Conservation (phyloP, 116 monocot species). For the Cymodocea nodosa region DNA sequence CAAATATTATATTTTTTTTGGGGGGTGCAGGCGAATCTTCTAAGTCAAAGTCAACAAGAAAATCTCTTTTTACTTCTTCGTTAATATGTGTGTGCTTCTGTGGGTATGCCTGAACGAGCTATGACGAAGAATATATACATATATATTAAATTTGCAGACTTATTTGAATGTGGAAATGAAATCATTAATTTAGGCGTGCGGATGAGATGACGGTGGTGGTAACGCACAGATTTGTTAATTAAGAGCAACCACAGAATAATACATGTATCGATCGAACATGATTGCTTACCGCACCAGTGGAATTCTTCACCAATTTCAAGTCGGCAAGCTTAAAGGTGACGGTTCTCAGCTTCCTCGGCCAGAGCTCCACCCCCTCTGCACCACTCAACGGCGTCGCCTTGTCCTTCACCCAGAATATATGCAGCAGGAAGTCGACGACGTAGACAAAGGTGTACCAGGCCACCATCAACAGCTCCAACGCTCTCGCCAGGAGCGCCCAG, state of each 20-base stretch:
- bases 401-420: constrained; percentile 20
- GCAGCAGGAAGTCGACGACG: constrained; percentile 12
- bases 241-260: background rate
- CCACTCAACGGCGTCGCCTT: constrained; percentile 25
- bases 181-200: no score
- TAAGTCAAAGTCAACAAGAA: no score
- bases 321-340: constrained; percentile 29
- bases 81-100: no score
- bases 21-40: no score
- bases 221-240: no score
- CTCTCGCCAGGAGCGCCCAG: background rate
- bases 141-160: no score
- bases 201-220: no score
- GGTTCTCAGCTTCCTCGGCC: constrained; percentile 22
- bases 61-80: no score
- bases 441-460: constrained; percentile 31
- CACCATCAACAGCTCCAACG: constrained; percentile 16
- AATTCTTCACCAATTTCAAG: constrained; percentile 28
- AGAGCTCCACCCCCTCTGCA: constrained; percentile 21
- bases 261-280: no score
- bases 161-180: no score
- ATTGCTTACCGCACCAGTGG: constrained; percentile 8
- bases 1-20: background rate
- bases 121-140: no score
- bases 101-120: no score